Base-by-base conservation (phyloP, 1,284 basidiomycete species). In the Moniliella sp. region DNA sequence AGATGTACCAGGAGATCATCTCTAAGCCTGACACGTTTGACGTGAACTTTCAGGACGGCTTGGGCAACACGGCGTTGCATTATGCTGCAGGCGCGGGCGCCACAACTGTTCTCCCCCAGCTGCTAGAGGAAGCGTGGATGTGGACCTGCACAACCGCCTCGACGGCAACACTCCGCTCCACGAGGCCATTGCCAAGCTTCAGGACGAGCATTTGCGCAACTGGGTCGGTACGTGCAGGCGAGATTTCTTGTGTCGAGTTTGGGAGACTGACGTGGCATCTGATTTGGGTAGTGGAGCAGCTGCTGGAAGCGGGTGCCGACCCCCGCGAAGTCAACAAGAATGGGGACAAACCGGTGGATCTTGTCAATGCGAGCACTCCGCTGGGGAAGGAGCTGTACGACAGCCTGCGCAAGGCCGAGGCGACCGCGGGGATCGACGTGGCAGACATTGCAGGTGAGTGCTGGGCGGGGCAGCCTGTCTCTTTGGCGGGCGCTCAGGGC, bases 111-210 rank as follows among this genome's bases (percentile, higher is more conserved):
- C 33, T 57, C 8, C 47, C 46, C 9, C 39, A 42, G 29, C 42
- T 58, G 27, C 48, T 57, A 16, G 42, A 57, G 21, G 41, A 53
- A 27, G 54, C 53, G 83, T 80, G 61, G 79, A 86, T 50, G 79
- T 84, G 32, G 81, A 86, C 55, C 69, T 74, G 12, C 67, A 73
- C 48, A 84, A 84, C 59, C 67, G 69, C 13, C 61, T 78, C 18
- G 72, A 76, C 25, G 70, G 70, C 5, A 73, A 75, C 21, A 86
- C 82, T 0, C 81, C 82, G 1, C 65, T 88, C 7, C 82, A 86
- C 57, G 68, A 81, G 12, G 81, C 80, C 1, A 66, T 78, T 11
- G n/a, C n/a, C n/a, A 61, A 64, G 36, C 63, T 76, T 34, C 66
- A 73, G 40, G 68, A 80, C 36, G 64, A 65, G 4, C 73, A 74